Conservation (phyloP, 345 rosid species). For the Sisymbrium altissimum region DNA sequence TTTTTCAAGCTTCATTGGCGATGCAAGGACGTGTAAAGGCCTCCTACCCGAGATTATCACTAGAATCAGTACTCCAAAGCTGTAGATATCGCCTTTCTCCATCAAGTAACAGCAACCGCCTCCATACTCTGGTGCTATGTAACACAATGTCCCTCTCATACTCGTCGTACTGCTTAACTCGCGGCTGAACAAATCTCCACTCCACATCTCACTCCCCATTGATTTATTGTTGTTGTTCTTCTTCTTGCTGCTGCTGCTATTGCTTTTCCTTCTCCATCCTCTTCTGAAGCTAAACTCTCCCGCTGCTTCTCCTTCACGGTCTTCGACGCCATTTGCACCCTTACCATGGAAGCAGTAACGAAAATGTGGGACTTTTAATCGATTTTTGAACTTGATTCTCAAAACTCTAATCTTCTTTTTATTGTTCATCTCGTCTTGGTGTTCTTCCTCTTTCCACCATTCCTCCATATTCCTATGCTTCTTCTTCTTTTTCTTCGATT, state of each 20-base stretch:
- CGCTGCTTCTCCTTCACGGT: constrained; percentile 45
- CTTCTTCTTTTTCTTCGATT: constrained; percentile 43
- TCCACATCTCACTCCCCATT: constrained; percentile 88
- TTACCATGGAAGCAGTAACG: constrained; percentile 45
- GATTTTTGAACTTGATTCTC: constrained; percentile 60
- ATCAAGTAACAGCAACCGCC: constrained; percentile 80
- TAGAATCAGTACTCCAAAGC: constrained; percentile 87
- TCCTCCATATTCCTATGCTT: constrained; percentile 82
- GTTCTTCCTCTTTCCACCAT: constrained; percentile 99
- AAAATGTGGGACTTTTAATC: constrained; percentile 54
- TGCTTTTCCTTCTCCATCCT: constrained; percentile 58
- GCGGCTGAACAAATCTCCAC: constrained; percentile 88
- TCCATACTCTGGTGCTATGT: constrained; percentile 92
- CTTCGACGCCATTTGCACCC: constrained; percentile 40
- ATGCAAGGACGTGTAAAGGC: constrained; percentile 87
- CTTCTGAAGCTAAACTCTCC: constrained; percentile 94
- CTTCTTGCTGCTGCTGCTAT: constrained; percentile 40
- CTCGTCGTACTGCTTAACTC: constrained; percentile 99
- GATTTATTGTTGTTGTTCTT: constrained; percentile 36
- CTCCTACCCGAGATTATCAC: constrained; percentile 92
- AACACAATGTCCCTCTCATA: constrained; percentile 97
- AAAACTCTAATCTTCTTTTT: constrained; percentile 33
- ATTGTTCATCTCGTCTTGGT: constrained; percentile 53
- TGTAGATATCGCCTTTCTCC: constrained; percentile 97
- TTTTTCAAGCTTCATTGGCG: constrained; percentile 95